These are phyloP conservation scores for Cytospora mali DNA, from an alignment of 2,329 filamentous ascomycete genomes.

Conservation along the genomic window DNA sequence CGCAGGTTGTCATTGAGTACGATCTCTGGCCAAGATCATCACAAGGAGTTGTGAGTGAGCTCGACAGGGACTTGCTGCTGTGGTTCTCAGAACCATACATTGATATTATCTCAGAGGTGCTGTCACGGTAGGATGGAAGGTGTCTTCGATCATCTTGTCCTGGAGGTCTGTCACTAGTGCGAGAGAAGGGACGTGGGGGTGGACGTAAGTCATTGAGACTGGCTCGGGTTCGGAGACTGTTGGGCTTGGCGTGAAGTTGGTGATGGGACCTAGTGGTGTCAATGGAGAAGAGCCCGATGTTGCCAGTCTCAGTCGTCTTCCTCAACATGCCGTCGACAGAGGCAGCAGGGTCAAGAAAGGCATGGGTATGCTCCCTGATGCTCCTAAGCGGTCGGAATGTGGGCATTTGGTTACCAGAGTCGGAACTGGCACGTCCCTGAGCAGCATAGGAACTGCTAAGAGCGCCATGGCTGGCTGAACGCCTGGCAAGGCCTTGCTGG, in stretches of 20 bases:
- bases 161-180: conserved; percentile 37
- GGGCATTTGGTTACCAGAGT: conserved; percentile 19
- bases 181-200: conserved; percentile 36
- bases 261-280: conserved; percentile 54
- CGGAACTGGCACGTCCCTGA: conserved; percentile 32
- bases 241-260: conserved; percentile 34
- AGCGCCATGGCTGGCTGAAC: conserved; percentile 46
- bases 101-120: conserved; percentile 58
- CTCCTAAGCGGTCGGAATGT: conserved; percentile 46
- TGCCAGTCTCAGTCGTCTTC: conserved; percentile 67
- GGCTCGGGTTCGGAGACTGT: conserved; percentile 36
- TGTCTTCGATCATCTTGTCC: conserved; percentile 46
- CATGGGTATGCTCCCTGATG: conserved; percentile 45
- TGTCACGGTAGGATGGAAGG: conserved; percentile 54
- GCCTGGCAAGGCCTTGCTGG: conserved; percentile 32
- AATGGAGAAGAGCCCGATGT: conserved; percentile 62
- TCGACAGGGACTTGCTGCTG: conserved; percentile 42
- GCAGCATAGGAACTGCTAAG: conserved; percentile 39
- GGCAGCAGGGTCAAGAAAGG: conserved; percentile 51
- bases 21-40: conserved; percentile 52
- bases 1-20: conserved; percentile 58
- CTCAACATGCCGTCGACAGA: conserved; percentile 67
- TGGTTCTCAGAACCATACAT: conserved; percentile 57
- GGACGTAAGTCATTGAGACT: conserved; percentile 37
- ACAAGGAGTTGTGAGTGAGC: conserved; percentile 45